These are phyloP conservation scores for Pestalotiopsis sp. DNA, from an alignment of 2,329 filamentous ascomycete genomes.

Conservation along the genomic window DNA sequence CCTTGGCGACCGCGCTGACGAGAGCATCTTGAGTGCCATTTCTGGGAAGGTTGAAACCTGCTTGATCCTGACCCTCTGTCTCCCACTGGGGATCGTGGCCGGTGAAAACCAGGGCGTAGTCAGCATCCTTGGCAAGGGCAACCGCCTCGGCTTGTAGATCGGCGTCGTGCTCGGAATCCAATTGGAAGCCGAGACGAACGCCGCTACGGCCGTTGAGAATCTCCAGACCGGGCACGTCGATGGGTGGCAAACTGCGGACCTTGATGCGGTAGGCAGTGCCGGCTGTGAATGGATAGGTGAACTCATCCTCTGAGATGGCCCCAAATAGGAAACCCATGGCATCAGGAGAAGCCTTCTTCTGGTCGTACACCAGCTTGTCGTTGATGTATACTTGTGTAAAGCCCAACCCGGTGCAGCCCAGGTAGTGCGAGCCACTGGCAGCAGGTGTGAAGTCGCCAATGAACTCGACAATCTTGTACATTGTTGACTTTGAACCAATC, in stretches of 20 bases:
- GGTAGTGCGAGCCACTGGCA: slow-evolving; percentile 34
- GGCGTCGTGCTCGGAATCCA: slow-evolving; percentile 34
- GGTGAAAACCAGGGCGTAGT: slow-evolving; percentile 66
- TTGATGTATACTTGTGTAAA: slow-evolving; percentile 34
- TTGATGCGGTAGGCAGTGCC: slow-evolving; percentile 35
- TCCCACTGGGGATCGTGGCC: slow-evolving; percentile 58
- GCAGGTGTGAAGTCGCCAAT: slow-evolving; percentile 33
- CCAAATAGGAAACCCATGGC: slow-evolving; percentile 39
- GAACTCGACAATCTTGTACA: slow-evolving; percentile 31
- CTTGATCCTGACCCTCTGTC: slow-evolving; percentile 67
- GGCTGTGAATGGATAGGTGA: slow-evolving; percentile 28
- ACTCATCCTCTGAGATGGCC: slow-evolving; percentile 32
- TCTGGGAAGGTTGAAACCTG: slow-evolving; percentile 71
- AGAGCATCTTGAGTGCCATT: slow-evolving; percentile 63
- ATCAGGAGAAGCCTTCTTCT: slow-evolving; percentile 33
- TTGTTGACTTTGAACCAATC: slow-evolving; percentile 27
- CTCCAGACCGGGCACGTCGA: slow-evolving; percentile 23
- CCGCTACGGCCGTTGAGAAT: slow-evolving; percentile 36
- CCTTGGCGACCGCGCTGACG: slow-evolving; percentile 57
- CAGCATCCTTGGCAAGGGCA: slow-evolving; percentile 58
- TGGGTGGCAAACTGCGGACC: slow-evolving; percentile 33
- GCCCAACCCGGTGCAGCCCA: slow-evolving; percentile 34
- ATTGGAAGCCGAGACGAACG: slow-evolving; percentile 34
- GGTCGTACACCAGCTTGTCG: slow-evolving; percentile 33
- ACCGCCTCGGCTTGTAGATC: slow-evolving; percentile 52